phyloP scores from a whole-genome alignment of 495 filamentous ascomycete genomes.

The Tirmania nivea region DNA sequence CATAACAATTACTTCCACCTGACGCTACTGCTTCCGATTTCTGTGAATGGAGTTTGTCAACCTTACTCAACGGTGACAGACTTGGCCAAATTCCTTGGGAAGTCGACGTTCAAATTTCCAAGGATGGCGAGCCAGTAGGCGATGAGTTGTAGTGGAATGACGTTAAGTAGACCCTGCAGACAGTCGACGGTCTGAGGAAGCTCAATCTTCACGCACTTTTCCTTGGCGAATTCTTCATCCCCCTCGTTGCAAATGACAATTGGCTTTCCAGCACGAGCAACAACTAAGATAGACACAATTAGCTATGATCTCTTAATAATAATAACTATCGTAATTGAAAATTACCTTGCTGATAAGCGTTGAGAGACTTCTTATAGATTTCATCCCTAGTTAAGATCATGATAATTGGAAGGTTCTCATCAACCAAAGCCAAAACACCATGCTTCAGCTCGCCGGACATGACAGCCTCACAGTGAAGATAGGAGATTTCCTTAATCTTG shows the following conservation, averaged over 20 bases:
- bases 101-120: slow-evolving; percentile 91
- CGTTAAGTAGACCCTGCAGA: slow-evolving; percentile 88
- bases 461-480: slow-evolving; percentile 96
- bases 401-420: slow-evolving; percentile 95
- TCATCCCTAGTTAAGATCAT: slow-evolving; percentile 96
- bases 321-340: slow-evolving; percentile 3
- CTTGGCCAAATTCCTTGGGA: slow-evolving; percentile 94
- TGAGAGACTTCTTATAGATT: slow-evolving; percentile 89
- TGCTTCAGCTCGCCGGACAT: slow-evolving; percentile 99
- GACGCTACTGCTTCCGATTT: not conserved
- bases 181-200: slow-evolving; percentile 88
- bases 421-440: slow-evolving; percentile 87
- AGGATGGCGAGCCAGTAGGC: slow-evolving; percentile 95
- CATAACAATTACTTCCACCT: not conserved
- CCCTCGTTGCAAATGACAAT: slow-evolving; percentile 93
- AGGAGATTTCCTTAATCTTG: slow-evolving; percentile 99
- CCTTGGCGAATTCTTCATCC: slow-evolving; percentile 71
- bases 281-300: slow-evolving; percentile 32
- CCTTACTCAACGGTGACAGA: slow-evolving; percentile 92
- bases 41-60: not conserved
- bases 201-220: slow-evolving; percentile 87
- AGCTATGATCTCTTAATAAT: slow-evolving; percentile 4
- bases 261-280: slow-evolving; percentile 78
- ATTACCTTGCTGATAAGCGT: slow-evolving; percentile 93
- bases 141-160: slow-evolving; percentile 92